phyloP scores from a whole-genome alignment of 73 alveolate genomes.

The Stentor coeruleus region DNA sequence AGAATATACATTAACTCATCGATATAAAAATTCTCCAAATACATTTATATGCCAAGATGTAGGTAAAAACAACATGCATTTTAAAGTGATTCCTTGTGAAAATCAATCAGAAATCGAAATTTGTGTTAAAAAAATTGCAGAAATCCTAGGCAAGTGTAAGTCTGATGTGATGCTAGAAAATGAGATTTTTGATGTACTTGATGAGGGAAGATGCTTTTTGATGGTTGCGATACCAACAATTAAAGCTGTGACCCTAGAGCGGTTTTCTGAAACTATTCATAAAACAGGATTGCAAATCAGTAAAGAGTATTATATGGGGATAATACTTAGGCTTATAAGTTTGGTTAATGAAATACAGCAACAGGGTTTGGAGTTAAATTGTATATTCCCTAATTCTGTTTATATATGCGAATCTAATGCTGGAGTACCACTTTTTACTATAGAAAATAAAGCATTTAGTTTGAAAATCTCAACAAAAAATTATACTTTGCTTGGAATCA shows the following conservation, averaged over 20 bases:
- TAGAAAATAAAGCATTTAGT: not conserved
- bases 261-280: not conserved
- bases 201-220: not conserved
- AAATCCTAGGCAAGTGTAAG: not conserved
- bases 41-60: not conserved
- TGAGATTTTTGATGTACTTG: not conserved
- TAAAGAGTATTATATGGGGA: not conserved
- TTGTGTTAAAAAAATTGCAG: not conserved
- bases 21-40: not conserved
- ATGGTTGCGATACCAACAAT: not conserved
- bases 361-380: too few species aligned
- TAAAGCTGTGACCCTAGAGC: not conserved
- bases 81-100: slow-evolving; percentile 10
- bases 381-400: not conserved
- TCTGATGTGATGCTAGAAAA: not conserved
- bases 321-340: too few species aligned
- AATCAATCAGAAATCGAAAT: not conserved
- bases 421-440: not conserved
- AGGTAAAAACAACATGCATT: not conserved
- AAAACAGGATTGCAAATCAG: not conserved
- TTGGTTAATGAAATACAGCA: too few species aligned
- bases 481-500: not conserved
- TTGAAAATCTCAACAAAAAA: too few species aligned
- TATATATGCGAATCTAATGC: not conserved
- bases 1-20: not conserved